Evolutionary conservation across 169 alveolate genomes (phyloP).

Genomic region (Eimeria maxima): DNA sequence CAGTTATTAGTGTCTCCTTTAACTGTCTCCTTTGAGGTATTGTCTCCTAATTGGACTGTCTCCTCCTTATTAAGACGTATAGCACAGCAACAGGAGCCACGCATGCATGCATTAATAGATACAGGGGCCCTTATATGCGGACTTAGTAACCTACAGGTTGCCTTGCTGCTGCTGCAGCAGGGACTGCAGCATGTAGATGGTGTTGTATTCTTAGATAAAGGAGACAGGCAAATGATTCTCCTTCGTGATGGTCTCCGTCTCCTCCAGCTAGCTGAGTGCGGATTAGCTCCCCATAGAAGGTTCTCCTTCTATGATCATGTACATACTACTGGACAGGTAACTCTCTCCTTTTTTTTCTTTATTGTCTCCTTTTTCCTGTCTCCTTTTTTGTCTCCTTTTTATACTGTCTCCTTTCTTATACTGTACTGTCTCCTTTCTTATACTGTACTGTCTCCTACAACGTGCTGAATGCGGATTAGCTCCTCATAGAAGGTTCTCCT

Average conservation of each 20-base stretch:
- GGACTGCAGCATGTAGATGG: constrained; percentile 78
- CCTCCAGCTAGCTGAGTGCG: constrained; percentile 91
- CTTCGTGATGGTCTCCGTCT: constrained; percentile 87
- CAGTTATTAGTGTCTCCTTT: constrained; percentile 88
- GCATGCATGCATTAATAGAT: constrained; percentile 91
- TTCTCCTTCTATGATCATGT: constrained; percentile 96
- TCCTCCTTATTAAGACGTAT: constrained; percentile 81
- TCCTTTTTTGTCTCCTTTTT: not conserved
- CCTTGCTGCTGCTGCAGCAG: constrained; percentile 85
- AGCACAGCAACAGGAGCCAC: constrained; percentile 81
- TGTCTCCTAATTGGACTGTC: constrained; percentile 62
- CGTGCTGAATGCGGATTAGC: constrained; percentile 93
- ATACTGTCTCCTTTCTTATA: not conserved
- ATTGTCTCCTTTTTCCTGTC: not conserved
- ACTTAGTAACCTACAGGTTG: constrained; percentile 89
- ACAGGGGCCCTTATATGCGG: constrained; percentile 94
- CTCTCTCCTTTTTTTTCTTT: not conserved
- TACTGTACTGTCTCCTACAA: constrained; percentile 86
- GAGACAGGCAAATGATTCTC: constrained; percentile 86
- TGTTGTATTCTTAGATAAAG: constrained; percentile 83
- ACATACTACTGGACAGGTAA: constrained; percentile 67
- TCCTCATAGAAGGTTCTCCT: constrained; percentile 92
- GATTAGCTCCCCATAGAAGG: constrained; percentile 91
- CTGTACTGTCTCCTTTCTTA: constrained; percentile 80
- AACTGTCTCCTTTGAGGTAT: constrained; percentile 87